Conservation (phyloP, 192 early-diverging fungal species). For the Umbelopsis sp. region DNA sequence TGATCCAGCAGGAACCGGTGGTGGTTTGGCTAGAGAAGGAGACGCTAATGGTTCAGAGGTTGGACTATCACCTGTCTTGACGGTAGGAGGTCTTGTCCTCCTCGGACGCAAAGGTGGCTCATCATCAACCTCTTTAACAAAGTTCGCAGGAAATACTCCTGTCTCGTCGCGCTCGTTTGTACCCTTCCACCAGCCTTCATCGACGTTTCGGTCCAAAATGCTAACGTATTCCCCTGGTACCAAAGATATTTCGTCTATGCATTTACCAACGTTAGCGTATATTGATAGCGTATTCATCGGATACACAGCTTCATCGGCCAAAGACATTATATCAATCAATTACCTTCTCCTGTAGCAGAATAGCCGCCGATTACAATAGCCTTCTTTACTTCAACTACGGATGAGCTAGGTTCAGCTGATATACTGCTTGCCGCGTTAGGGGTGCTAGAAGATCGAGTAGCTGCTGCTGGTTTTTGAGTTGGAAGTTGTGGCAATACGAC, state of each 20-base stretch:
- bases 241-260: conserved; percentile 50
- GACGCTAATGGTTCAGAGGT: neutral
- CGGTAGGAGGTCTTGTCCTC: conserved; percentile 33
- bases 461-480: neutral
- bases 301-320: too few relatives aligned
- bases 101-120: conserved; percentile 30
- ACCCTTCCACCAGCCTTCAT: conserved; percentile 60
- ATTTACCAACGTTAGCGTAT: neutral
- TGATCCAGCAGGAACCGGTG: conserved; percentile 30
- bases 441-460: neutral
- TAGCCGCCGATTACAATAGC: conserved; percentile 54
- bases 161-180: conserved; percentile 46
- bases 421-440: neutral
- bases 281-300: too few relatives aligned
- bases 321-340: neutral
- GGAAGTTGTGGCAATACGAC: neutral
- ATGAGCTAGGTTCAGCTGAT: neutral
- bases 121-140: conserved; percentile 48
- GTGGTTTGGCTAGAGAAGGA: conserved; percentile 19
- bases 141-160: conserved; percentile 55
- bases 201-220: conserved; percentile 47
- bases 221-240: conserved; percentile 42
- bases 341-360: conserved; percentile 50
- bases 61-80: conserved; percentile 14
- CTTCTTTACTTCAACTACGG: conserved; percentile 28